Conservation (phyloP, 306 rosid genomes). For the Hippophae rhamnoides region DNA sequence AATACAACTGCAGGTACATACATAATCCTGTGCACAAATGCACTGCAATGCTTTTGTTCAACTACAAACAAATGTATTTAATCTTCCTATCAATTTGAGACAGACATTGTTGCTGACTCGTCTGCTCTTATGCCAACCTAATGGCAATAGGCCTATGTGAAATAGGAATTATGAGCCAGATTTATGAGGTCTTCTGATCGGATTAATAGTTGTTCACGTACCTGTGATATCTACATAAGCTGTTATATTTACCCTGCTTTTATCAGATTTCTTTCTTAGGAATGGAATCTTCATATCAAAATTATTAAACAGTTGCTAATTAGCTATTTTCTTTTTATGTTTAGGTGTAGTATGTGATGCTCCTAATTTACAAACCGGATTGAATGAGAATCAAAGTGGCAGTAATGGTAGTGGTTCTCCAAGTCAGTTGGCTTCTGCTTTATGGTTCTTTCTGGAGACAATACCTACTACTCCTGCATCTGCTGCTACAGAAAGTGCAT, state of each 20-base stretch:
- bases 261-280: neutral
- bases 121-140: conserved; percentile 7
- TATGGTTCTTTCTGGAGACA: conserved; percentile 91
- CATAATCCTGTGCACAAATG: conserved; percentile 10
- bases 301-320: conserved; percentile 33
- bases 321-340: conserved; percentile 41
- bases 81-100: conserved; percentile 25
- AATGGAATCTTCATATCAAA: neutral
- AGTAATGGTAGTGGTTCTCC: conserved; percentile 27
- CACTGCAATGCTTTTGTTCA: conserved; percentile 20
- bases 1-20: conserved; percentile 57
- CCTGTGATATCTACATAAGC: conserved; percentile 1
- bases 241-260: neutral
- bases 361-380: conserved; percentile 28
- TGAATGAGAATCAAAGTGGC: conserved; percentile 34
- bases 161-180: conserved; percentile 17
- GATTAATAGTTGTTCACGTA: conserved; percentile 2
- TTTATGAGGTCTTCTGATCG: conserved; percentile 6
- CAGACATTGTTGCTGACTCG: conserved; percentile 31
- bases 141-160: conserved; percentile 11
- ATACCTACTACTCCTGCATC: conserved; percentile 97
- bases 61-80: conserved; percentile 18
- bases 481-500: conserved; percentile 57
- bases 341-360: conserved; percentile 59
- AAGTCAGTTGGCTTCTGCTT: conserved; percentile 55